phyloP scores from a whole-genome alignment of 2,329 filamentous ascomycete species.

The Sarocladium oryzae region DNA sequence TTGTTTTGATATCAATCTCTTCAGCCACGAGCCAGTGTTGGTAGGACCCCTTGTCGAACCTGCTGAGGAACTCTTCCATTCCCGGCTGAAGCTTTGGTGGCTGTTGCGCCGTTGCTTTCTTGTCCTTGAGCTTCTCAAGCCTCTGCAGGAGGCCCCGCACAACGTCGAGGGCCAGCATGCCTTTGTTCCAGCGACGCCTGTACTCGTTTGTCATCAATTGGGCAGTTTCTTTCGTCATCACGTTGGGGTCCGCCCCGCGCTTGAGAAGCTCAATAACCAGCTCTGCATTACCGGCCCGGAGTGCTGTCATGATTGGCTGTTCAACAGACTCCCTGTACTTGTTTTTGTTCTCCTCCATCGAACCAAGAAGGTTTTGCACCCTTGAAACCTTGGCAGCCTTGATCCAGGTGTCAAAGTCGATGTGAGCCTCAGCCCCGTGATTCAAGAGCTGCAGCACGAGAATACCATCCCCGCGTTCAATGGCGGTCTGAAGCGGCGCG shows the following conservation, averaged over 20 bases:
- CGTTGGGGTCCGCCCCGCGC: constrained; percentile 59
- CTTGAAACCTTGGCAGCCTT: constrained; percentile 45
- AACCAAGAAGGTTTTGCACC: constrained; percentile 26
- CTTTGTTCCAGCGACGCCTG: constrained; percentile 27
- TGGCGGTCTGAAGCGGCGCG: constrained; percentile 53
- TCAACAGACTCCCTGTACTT: constrained; percentile 40
- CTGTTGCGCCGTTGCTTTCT: constrained; percentile 11
- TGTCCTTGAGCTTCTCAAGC: constrained; percentile 27
- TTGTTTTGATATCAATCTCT: constrained; percentile 28
- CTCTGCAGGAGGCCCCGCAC: constrained; percentile 45
- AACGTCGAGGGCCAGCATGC: constrained; percentile 52
- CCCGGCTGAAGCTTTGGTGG: constrained; percentile 25
- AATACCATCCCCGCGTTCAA: constrained; percentile 43
- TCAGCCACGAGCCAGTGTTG: constrained; percentile 44
- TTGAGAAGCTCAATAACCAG: constrained; percentile 54
- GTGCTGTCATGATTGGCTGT: constrained; percentile 64
- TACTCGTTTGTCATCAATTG: constrained; percentile 27
- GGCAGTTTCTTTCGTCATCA: constrained; percentile 38
- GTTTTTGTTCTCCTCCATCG: constrained; percentile 40
- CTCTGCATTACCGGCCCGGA: constrained; percentile 31
- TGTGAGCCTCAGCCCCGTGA: constrained; percentile 50
- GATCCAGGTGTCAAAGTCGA: constrained; percentile 60
- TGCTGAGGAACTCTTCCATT: constrained; percentile 47
- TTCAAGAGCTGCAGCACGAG: constrained; percentile 56
- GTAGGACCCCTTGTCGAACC: constrained; percentile 51